phyloP scores from a whole-genome alignment of 352 stramenopile species.

The Phytophthora europaea region DNA sequence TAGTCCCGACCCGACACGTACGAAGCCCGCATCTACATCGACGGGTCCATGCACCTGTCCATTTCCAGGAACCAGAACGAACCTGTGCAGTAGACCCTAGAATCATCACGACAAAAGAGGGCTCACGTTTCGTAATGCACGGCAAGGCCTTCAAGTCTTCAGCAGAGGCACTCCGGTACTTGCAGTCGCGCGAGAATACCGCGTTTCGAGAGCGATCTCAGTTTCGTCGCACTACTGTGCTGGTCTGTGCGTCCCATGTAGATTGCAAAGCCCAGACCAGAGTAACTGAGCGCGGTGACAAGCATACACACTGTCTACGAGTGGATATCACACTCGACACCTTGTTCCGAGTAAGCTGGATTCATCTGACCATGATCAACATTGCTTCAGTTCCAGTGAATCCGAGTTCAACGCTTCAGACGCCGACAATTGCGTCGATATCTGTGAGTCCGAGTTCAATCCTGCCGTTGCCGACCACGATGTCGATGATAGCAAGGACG shows the following conservation, averaged over 20 bases:
- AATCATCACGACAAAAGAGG: background rate
- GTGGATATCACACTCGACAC: background rate
- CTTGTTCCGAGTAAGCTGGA: background rate
- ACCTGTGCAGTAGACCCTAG: background rate
- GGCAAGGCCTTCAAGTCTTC: background rate
- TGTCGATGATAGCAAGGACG: background rate
- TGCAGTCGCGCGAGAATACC: background rate
- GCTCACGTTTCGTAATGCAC: background rate
- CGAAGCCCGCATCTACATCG: background rate
- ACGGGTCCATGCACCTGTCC: background rate
- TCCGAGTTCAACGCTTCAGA: too few species aligned
- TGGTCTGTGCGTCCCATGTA: background rate
- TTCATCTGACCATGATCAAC: background rate
- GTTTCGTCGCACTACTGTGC: background rate
- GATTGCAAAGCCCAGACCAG: background rate
- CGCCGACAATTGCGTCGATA: too few species aligned
- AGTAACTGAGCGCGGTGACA: background rate
- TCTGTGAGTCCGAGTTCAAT: background rate
- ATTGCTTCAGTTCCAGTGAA: too few species aligned
- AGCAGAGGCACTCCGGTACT: background rate
- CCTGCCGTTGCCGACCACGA: background rate
- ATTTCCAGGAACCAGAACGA: background rate
- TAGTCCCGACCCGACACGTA: background rate
- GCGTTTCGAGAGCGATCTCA: background rate
- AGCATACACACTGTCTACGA: background rate